Conservation (phyloP, 2,329 filamentous ascomycete genomes). For the Sporothrix curviconia region DNA sequence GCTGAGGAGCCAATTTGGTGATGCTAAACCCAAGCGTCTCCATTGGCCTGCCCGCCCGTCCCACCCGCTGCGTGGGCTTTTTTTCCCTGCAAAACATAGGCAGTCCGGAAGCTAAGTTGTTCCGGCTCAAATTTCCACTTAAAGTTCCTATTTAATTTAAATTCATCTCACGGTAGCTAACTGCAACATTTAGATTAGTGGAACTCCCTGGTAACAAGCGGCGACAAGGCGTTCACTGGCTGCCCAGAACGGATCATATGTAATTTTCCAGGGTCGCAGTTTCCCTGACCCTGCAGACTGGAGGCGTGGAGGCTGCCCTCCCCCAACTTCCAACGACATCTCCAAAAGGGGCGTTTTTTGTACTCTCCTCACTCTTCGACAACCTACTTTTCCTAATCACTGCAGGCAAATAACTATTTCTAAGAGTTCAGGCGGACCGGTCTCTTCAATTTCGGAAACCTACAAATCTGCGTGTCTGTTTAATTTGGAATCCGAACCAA, state of each 20-base stretch:
- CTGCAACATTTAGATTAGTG: background rate
- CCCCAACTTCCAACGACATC: background rate
- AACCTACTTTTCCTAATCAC: background rate
- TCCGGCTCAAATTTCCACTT: background rate
- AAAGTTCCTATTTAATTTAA: no score
- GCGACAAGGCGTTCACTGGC: background rate
- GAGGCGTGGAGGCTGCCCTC: no score
- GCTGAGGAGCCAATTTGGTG: constrained; percentile 12
- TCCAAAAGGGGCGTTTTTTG: no score
- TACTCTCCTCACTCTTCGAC: background rate
- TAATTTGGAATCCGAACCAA: no score
- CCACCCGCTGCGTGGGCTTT: no score
- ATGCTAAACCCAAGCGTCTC: constrained; percentile 18
- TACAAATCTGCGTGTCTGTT: no score
- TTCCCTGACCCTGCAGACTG: no score
- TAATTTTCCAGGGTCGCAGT: background rate
- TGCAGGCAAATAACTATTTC: no score
- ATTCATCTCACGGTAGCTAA: background rate
- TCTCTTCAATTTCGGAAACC: no score
- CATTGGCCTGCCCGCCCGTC: constrained; percentile 13
- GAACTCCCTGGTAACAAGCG: background rate
- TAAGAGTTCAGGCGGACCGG: no score
- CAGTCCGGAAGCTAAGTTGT: constrained; percentile 6
- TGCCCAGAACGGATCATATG: background rate
- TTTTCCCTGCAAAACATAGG: no score